Evolutionary conservation across 2,329 filamentous ascomycete species (phyloP), one percentile per base, ranked within the genome.

Genomic region (Fonsecaea erecta): DNA sequence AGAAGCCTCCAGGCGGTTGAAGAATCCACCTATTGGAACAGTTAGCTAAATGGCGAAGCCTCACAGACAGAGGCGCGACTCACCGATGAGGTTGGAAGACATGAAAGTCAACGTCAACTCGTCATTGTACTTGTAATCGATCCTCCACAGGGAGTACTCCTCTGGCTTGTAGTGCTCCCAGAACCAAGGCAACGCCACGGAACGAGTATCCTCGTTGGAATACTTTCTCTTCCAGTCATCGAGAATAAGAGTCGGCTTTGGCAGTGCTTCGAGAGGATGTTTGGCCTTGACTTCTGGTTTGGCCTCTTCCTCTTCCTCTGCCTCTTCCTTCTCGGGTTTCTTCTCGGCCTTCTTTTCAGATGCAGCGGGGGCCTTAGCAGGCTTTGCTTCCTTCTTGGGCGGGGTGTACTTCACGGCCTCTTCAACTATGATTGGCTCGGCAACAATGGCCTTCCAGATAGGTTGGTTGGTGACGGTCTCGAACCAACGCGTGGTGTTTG

Each of bases 151-250:
- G 63, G 93, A 96, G 88, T 95, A 99, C 83, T 99, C 95, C 71
- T 93, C 90, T 74, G 95, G 89, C 77, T 95, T 94, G 82, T 88
- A 87, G 81, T 96, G 92, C 84, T 97, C 89, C 94, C 94, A 99
- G 89, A 99, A 98, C 90, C 91, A 98, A 80, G 94, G 93, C 75
- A 98, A 84, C 75, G 94, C 92, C 71, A 85, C 89, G 71, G 88
- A 84, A 64, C 87, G 86, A 73, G 91, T 93, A 71, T 97, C 92
- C 79, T 90, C 87, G 88, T 99, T 99, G 76, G 95, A 99, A 88
- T 96, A 99, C 81, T 92, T 89, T 77, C 95, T 93, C 90, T 99
- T 99, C 91, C 90, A 97, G 83, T 99, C 95, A 78, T 99, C 95
- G 64, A 99, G 86, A 73, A 90, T 85, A 77, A 97, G 86, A 64